phyloP scores from a whole-genome alignment of 768 basidiomycete genomes.

The Amanita molliuscula region DNA sequence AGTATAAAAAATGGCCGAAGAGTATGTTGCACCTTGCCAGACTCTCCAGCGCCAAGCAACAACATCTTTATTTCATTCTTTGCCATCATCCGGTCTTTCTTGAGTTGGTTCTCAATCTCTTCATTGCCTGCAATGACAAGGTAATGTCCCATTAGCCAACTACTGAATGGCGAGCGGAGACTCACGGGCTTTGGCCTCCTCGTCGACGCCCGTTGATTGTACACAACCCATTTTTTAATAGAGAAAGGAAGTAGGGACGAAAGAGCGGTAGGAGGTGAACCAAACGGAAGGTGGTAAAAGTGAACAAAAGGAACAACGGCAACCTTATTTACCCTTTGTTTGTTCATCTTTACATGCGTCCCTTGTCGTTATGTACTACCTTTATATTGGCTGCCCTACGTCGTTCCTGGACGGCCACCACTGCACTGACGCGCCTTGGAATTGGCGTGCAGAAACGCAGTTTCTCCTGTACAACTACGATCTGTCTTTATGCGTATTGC shows the following conservation, averaged over 20 bases:
- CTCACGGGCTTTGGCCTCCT: conserved; percentile 77
- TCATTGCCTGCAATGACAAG: conserved; percentile 55
- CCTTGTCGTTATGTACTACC: conserved; percentile 1
- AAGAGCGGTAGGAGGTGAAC: conserved; percentile 6
- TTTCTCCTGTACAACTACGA: too few relatives aligned
- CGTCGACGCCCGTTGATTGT: conserved; percentile 60
- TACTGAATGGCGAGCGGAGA: conserved; percentile 13
- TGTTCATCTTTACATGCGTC: neutral
- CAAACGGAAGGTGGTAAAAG: conserved; percentile 4
- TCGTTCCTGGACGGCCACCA: too few relatives aligned
- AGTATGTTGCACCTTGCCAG: conserved; percentile 62
- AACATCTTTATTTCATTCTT: conserved; percentile 98
- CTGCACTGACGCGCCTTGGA: too few relatives aligned
- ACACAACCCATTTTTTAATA: conserved; percentile 56
- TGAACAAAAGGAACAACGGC: conserved; percentile 1
- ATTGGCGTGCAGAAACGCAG: too few relatives aligned
- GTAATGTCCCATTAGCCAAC: neutral
- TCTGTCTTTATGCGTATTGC: too few relatives aligned
- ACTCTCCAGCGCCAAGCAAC: conserved; percentile 91
- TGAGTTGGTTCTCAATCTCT: conserved; percentile 89
- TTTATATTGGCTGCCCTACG: neutral
- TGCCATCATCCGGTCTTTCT: conserved; percentile 76
- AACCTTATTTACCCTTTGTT: conserved; percentile 7
- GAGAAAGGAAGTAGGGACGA: conserved; percentile 4
- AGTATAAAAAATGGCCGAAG: neutral